Evolutionary conservation across 768 basidiomycete species (phyloP), one percentile per base, ranked within the genome.

Genomic region (Dentipellis sp.): DNA sequence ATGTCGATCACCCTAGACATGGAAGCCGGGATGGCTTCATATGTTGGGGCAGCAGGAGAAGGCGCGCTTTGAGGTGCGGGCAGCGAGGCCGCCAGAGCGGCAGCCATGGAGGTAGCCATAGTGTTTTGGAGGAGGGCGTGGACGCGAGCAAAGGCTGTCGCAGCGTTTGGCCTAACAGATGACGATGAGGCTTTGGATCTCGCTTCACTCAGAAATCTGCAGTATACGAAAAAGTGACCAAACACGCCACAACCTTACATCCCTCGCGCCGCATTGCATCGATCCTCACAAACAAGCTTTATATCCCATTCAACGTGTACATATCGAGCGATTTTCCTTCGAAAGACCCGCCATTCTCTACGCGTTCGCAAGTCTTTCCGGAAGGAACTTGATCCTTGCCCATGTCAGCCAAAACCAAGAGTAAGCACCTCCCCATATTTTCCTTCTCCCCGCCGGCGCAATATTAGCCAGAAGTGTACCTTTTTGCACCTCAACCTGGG

Each of bases 1-100:
- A 93, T 88, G 72, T 97, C 94, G 67, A 97, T 85, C 53, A 85
- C 86, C 68, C 90, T 93, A 47, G 92, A 82, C 88, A 95, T 91
- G 59, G 91, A 89, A 4, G 92, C 81, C 16, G 94, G 94, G 59
- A 97, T 91, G 46, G 85, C 85, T 71, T 94, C 91, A 72, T 90
- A 85, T 23, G 78, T 81, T 16, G 86, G 83, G 10, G 81, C 79
- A 57, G 77, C 77, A 14, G 86, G 82, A 12, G 76, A 73, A 9
- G 83, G 79, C 10, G 81, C 76, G 22, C 84, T 70, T 50, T 80
- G 72, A 10, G 84, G 82, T 60, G 82, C 77, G 14, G 90, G 88
- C 29, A 88, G 73, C 22, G 87, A 84, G 34, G 94, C 93, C 64
- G 93, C 91, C 23, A 95, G 78, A 48, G 92, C 84, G 68, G 91